phyloP scores from a whole-genome alignment of 179 eudicot species.

The Gypsophila paniculata region DNA sequence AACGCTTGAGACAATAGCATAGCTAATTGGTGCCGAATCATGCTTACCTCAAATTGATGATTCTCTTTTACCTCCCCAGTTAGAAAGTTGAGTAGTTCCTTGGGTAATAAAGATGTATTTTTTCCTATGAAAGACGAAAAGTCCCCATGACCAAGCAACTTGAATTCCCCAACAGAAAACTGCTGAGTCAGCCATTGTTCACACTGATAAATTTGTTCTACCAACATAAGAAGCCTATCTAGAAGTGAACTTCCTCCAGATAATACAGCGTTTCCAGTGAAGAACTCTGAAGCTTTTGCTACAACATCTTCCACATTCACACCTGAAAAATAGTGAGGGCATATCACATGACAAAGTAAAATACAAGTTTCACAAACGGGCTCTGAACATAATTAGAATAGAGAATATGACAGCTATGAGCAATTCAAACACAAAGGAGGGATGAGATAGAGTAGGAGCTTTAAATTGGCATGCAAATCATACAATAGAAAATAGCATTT shows the following conservation, averaged over 20 bases:
- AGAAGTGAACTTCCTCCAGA: slow-evolving; percentile 31
- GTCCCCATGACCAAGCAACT: slow-evolving; percentile 78
- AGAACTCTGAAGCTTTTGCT: slow-evolving; percentile 46
- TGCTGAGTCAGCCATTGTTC: slow-evolving; percentile 68
- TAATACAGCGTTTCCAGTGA: slow-evolving; percentile 35
- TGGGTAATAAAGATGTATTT: slow-evolving; percentile 45
- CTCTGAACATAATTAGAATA: background rate
- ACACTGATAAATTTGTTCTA: slow-evolving; percentile 54
- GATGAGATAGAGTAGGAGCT: background rate
- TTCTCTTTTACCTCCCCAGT: slow-evolving; percentile 31
- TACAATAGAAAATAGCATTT: background rate
- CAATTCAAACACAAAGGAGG: background rate
- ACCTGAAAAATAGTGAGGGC: slow-evolving; percentile 31
- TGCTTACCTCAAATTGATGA: slow-evolving; percentile 49
- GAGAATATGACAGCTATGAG: background rate
- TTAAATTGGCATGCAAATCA: background rate
- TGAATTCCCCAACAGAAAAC: slow-evolving; percentile 62
- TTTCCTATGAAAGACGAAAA: slow-evolving; percentile 51
- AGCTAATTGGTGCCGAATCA: slow-evolving; percentile 58
- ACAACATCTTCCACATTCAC: slow-evolving; percentile 52
- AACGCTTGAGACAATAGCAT: slow-evolving; percentile 70
- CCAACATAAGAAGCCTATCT: slow-evolving; percentile 34
- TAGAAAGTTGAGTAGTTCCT: slow-evolving; percentile 42
- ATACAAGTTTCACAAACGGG: background rate
- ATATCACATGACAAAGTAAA: background rate